Base-by-base conservation (phyloP, 169 alveolate species). In the Amoebophrya sp. region DNA sequence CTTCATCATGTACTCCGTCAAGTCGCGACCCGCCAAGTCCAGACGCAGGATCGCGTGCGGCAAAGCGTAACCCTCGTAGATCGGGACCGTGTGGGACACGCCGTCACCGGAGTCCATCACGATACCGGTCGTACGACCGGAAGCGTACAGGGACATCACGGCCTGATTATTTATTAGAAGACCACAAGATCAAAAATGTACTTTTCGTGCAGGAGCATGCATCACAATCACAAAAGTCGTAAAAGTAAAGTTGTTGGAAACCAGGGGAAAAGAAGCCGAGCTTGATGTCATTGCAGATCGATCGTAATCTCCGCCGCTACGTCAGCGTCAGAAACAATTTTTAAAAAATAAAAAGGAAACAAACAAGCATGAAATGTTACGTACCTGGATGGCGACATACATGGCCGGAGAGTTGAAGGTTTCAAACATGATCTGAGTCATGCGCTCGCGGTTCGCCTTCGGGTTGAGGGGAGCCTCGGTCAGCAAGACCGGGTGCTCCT, bases 31-130 rank as follows among this genome's bases (percentile, higher is more conserved):
- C 23, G 99, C 99, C 93, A 99, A 95, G 92, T 98, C 99, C 92
- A 98, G 94, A 66, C 99, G 96, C 96, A 96, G 95, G 93, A 99
- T 99, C 53, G 99, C 99, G 93, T 96, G 98, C 33, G 99, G 99
- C 77, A 99, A 96, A 41, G 99, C 99, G 95, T 98, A 98, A 35
- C 99, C 99, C 95, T 99, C 99, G 95, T 98, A 99, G 94, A 99
- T 98, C 39, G 99, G 99, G 88, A 98, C 99, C 77, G 99, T 98
- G 97, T 98, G 99, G 33, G 99, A 95, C 7, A 98, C 99, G 90
- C 99, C 99, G 93, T 99, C 99, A 38, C 99, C 99, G 88, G 99
- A 97, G 95, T 99, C 99, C 53, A 99, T 95, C 66, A 98, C 99
- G 40, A 98, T 97, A 41, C 98, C 98, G 89, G 99, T 98, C 90